Conservation (phyloP, 2,329 filamentous ascomycete species). For the Paraconiothyrium sp. region DNA sequence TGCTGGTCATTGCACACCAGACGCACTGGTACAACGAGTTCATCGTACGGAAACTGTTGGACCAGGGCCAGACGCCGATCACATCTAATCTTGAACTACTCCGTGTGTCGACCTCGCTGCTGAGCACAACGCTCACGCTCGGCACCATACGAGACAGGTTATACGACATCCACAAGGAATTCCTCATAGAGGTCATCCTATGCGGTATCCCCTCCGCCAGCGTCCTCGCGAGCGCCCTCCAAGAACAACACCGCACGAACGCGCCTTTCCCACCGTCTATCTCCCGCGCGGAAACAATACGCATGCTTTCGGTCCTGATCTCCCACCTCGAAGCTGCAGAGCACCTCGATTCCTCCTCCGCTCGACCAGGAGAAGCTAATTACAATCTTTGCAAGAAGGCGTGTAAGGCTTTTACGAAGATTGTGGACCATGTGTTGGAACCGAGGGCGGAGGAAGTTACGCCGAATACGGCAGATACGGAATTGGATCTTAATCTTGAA, state of each 20-base stretch:
- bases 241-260: slow-evolving; percentile 37
- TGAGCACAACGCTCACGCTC: slow-evolving; percentile 39
- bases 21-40: slow-evolving; percentile 49
- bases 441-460: slow-evolving; percentile 25
- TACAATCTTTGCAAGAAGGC: slow-evolving; percentile 47
- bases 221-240: slow-evolving; percentile 41
- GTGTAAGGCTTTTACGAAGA: slow-evolving; percentile 37
- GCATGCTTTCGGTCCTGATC: slow-evolving; percentile 52
- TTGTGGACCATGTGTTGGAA: slow-evolving; percentile 45
- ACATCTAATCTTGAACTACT: slow-evolving; percentile 36
- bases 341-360: slow-evolving; percentile 41
- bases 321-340: slow-evolving; percentile 48
- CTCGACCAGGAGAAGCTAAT: slow-evolving; percentile 45
- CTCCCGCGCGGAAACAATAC: slow-evolving; percentile 49
- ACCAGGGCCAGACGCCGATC: slow-evolving; percentile 31
- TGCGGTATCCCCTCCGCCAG: slow-evolving; percentile 42
- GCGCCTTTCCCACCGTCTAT: slow-evolving; percentile 44
- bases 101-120: slow-evolving; percentile 37
- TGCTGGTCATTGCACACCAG: slow-evolving; percentile 46
- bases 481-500: slow-evolving; percentile 32
- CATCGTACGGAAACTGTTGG: slow-evolving; percentile 46
- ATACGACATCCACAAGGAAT: slow-evolving; percentile 45
- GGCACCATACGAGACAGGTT: slow-evolving; percentile 41
- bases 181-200: slow-evolving; percentile 39
- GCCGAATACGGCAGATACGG: slow-evolving; percentile 23